Evolutionary conservation across 768 basidiomycete species (phyloP).

Genomic region (Cubamyces lactineus): DNA sequence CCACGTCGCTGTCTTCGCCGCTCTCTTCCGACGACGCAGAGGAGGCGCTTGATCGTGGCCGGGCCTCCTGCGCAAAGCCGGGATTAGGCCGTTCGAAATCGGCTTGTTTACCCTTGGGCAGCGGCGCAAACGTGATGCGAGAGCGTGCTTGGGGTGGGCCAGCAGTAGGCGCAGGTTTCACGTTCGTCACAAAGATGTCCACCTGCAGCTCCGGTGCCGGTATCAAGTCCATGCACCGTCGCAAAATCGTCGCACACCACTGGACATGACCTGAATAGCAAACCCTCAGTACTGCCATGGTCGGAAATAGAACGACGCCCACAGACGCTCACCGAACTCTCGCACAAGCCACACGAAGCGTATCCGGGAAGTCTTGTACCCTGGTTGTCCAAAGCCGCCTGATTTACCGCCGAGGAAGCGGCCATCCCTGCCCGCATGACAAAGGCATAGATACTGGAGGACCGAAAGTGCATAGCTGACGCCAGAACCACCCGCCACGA

Average conservation of each 20-base stretch:
- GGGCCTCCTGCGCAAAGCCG: conserved; percentile 21
- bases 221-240: conserved; percentile 62
- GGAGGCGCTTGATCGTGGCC: conserved; percentile 6
- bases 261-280: conserved; percentile 62
- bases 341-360: conserved; percentile 79
- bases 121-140: conserved; percentile 7
- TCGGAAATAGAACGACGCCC: not conserved
- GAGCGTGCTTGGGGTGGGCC: not conserved
- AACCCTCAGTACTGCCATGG: not conserved
- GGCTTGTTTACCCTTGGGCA: conserved; percentile 19
- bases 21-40: conserved; percentile 37
- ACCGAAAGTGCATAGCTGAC: conserved; percentile 73
- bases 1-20: conserved; percentile 42
- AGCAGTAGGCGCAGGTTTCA: conserved; percentile 33
- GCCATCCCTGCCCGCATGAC: conserved; percentile 59
- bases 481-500: conserved; percentile 75
- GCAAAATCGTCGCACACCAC: conserved; percentile 72
- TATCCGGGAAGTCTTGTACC: conserved; percentile 53
- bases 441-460: conserved; percentile 63
- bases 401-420: conserved; percentile 48
- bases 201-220: conserved; percentile 54
- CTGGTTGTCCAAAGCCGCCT: conserved; percentile 47
- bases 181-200: conserved; percentile 76
- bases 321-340: conserved; percentile 61
- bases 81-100: conserved; percentile 43